Evolutionary conservation across 495 filamentous ascomycete species (phyloP).

Genomic region (Hypoxylon crocopeplum): DNA sequence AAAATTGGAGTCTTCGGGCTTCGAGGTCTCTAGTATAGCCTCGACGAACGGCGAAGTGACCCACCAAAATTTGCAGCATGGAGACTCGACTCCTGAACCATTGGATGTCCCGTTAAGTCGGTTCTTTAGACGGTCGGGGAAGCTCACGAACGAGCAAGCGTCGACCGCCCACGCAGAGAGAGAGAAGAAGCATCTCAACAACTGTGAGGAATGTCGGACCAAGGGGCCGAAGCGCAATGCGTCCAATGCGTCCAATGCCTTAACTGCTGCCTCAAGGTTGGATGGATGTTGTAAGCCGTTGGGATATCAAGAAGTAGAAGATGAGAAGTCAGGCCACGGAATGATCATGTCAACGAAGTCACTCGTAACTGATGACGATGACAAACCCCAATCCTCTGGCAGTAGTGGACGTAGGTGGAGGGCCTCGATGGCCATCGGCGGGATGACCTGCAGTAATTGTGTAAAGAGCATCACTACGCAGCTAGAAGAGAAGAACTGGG

Average conservation of each 20-base stretch:
- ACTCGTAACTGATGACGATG: conserved; percentile 5
- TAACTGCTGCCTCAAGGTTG: conserved; percentile 1
- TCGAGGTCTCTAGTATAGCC: conserved; percentile 53
- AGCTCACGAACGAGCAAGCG: conserved; percentile 16
- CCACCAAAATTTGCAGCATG: conserved; percentile 10
- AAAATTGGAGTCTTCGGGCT: conserved; percentile 53
- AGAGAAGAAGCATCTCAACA: conserved; percentile 38
- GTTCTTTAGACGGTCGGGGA: conserved; percentile 20
- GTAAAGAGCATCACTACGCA: conserved; percentile 68
- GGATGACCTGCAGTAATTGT: conserved; percentile 87
- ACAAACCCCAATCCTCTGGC: conserved; percentile 4
- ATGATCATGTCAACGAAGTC: conserved; percentile 18
- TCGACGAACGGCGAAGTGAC: conserved; percentile 42
- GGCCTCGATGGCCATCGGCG: conserved; percentile 73
- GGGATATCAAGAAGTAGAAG: conserved; percentile 1
- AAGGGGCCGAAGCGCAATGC: conserved; percentile 10
- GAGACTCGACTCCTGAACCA: conserved; percentile 9
- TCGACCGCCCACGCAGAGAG: conserved; percentile 13
- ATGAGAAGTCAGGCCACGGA: conserved; percentile 18
- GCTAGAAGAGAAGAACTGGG: conserved; percentile 67
- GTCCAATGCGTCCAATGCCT: background rate
- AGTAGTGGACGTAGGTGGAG: conserved; percentile 44
- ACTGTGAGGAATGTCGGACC: conserved; percentile 36
- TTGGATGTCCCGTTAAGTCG: conserved; percentile 6
- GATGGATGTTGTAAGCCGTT: background rate